phyloP scores from a whole-genome alignment of 495 filamentous ascomycete species.

The Podospora tetraspora region DNA sequence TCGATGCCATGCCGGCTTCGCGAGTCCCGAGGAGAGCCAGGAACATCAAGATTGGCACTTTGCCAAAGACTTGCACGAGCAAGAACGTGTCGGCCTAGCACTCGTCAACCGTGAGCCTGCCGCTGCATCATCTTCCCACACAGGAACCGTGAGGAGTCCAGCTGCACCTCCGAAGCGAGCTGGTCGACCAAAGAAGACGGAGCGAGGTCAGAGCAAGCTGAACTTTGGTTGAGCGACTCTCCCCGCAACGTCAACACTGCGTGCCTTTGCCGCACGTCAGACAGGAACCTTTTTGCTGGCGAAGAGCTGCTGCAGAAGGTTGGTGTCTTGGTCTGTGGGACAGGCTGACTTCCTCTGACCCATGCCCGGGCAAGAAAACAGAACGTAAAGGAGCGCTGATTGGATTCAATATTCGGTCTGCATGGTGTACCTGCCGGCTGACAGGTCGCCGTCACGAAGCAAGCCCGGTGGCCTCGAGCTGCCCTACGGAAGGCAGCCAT shows the following conservation, averaged over 20 bases:
- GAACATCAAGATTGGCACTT: slow-evolving; percentile 97
- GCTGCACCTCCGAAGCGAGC: slow-evolving; percentile 27
- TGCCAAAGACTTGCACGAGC: slow-evolving; percentile 73
- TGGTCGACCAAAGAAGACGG: slow-evolving; percentile 48
- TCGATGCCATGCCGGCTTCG: slow-evolving; percentile 58
- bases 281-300: background rate
- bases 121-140: slow-evolving; percentile 21
- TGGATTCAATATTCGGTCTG: background rate
- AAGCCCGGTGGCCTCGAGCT: background rate
- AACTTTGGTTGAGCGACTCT: slow-evolving; percentile 54
- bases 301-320: background rate
- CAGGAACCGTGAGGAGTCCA: slow-evolving; percentile 28
- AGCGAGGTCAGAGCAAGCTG: slow-evolving; percentile 73
- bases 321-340: background rate
- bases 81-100: slow-evolving; percentile 43
- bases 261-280: background rate
- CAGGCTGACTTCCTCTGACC: background rate
- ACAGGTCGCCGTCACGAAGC: slow-evolving; percentile 9
- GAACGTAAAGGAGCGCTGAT: background rate
- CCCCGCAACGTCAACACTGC: background rate
- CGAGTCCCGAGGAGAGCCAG: slow-evolving; percentile 49
- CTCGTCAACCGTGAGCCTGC: slow-evolving; percentile 34
- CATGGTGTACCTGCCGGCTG: background rate
- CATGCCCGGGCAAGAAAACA: background rate
- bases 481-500: background rate